A percentile compares a stretch with the other conserved stretches of the same genome.
These are phyloP conservation scores for Melastoma candidum DNA, from an alignment of 441 rosid genomes.

Conservation along the genomic window DNA sequence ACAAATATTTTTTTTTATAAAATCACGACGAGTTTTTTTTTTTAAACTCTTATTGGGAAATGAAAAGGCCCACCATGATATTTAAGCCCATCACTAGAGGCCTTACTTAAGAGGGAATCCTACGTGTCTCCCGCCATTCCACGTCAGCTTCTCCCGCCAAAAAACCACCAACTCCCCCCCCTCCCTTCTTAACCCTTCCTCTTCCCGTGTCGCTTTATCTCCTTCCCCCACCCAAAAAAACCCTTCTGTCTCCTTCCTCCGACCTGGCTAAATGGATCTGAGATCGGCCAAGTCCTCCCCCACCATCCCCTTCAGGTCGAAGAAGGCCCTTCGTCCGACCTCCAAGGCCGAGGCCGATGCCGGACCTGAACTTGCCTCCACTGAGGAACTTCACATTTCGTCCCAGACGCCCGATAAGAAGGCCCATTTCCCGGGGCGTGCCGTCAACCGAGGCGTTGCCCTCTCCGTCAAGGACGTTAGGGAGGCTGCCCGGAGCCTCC, in stretches of 20 bases:
- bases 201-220: not conserved
- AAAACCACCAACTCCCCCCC: conserved; percentile 10
- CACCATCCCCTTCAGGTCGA: conserved; percentile 34
- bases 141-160: conserved; percentile 40
- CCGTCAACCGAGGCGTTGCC: conserved; percentile 47
- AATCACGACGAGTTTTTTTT: no score
- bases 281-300: conserved; percentile 13
- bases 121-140: conserved; percentile 34
- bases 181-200: not conserved
- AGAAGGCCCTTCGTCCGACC: conserved; percentile 19
- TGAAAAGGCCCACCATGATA: no score
- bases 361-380: not conserved
- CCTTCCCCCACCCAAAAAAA: not conserved
- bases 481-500: conserved; percentile 35
- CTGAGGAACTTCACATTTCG: conserved; percentile 16
- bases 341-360: conserved; percentile 16
- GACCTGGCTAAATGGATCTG: conserved; percentile 18
- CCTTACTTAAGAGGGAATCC: conserved; percentile 19
- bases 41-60: no score
- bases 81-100: no score
- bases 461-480: conserved; percentile 60
- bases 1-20: no score
- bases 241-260: not conserved
- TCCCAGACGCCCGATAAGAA: conserved; percentile 60
- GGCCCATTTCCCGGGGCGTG: conserved; percentile 31